A percentile compares a stretch with the other conserved stretches of the same genome.
phyloP scores from a whole-genome alignment of 2,329 filamentous ascomycete genomes.

The Xylaria sp. region DNA sequence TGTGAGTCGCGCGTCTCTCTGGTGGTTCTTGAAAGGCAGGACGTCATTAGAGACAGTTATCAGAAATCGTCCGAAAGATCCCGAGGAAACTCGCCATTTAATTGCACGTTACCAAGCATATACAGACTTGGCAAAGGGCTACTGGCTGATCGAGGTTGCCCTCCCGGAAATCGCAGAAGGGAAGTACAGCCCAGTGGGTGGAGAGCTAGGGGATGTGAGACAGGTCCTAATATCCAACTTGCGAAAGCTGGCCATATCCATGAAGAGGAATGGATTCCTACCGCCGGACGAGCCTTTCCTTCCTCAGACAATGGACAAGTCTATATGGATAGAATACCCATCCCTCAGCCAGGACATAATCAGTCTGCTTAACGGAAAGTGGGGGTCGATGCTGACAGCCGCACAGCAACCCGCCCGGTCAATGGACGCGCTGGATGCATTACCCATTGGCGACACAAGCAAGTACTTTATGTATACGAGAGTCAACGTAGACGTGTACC shows the following conservation, averaged over 20 bases:
- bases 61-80: slow-evolving; percentile 68
- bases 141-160: slow-evolving; percentile 77
- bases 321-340: slow-evolving; percentile 85
- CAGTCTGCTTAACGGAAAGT: slow-evolving; percentile 74
- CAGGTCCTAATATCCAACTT: slow-evolving; percentile 72
- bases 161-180: slow-evolving; percentile 61
- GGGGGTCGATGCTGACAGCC: slow-evolving; percentile 61
- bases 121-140: slow-evolving; percentile 84
- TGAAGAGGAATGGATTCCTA: slow-evolving; percentile 84
- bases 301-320: slow-evolving; percentile 82
- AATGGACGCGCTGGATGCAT: slow-evolving; percentile 70
- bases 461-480: slow-evolving; percentile 83
- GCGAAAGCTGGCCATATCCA: slow-evolving; percentile 80
- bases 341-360: slow-evolving; percentile 76
- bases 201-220: slow-evolving; percentile 64
- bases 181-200: slow-evolving; percentile 56
- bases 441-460: slow-evolving; percentile 80
- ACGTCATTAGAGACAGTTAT: slow-evolving; percentile 78
- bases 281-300: slow-evolving; percentile 75
- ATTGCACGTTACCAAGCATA: slow-evolving; percentile 79
- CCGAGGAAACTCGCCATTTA: slow-evolving; percentile 66
- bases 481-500: slow-evolving; percentile 77
- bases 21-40: slow-evolving; percentile 91
- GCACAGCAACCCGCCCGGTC: slow-evolving; percentile 59
- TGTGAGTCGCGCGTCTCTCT: slow-evolving; percentile 78